Base-by-base conservation (phyloP, 2,329 filamentous ascomycete genomes). In the Pseudocercospora ulei region DNA sequence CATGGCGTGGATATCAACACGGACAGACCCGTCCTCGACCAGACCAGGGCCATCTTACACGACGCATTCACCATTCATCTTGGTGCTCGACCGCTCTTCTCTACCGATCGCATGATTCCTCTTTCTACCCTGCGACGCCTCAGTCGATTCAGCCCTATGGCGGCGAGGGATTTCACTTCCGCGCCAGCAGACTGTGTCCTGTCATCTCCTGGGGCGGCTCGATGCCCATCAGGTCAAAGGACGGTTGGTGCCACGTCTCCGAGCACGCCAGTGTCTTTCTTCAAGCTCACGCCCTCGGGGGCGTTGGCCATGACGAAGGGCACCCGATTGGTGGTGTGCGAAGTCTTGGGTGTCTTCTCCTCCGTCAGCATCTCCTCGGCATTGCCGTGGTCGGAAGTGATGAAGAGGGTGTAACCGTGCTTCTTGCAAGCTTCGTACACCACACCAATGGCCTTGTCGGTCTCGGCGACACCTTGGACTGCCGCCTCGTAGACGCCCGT, bases 331-430 rank as follows among this genome's bases (percentile, higher is more conserved):
- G 82, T 87, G 29, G 90, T 98, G 72, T 98, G 90, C 35, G 83
- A 88, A 5, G 90, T 98, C 76, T 98, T 98, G 55, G 90, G 90
- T 61, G 85, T 93, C 62, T 87, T 86, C 62, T 95, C 83, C 54
- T 83, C 70, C 60, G 86, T 96, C 66, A 96, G 81, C 90, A 98
- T 98, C 71, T 98, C 90, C 70, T 98, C 90, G 41, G 90, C 90
- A 59, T 98, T 98, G 57, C 41, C 90, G 66, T 98, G 90, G 64
- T 98, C 90, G 18, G 88, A 73, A 4, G 90, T 98, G 63, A 98
- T 81, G 69, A 96, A 96, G 28, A 98, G 77, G 42, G 90, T 71
- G 62, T 98, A 98, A 48, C 80, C 81, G 61, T 88, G 74, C 71
- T 90, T 79, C 74, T 92, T 92, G 75, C 88, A 96, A 35, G 78